Evolutionary conservation across 805 yeast species (phyloP).

Genomic region (Candida vartiovaarae): DNA sequence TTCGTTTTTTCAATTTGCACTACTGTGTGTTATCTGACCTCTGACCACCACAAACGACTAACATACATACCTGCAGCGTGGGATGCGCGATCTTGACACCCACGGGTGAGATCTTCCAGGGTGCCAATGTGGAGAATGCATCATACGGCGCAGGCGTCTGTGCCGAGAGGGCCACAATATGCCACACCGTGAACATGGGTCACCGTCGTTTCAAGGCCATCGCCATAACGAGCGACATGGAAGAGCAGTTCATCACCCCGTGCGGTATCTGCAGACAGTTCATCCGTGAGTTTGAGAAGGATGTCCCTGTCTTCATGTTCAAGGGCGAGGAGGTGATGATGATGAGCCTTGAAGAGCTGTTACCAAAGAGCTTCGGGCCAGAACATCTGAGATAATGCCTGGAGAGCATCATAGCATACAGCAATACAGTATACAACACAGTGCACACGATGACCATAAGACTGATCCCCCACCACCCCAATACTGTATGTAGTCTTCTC

Average conservation of each 20-base stretch:
- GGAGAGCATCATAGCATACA: not conserved
- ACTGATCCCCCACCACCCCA: too few species aligned
- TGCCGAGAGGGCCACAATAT: conserved; percentile 67
- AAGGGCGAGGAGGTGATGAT: conserved; percentile 41
- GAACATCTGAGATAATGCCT: conserved; percentile 27
- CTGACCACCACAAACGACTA: not conserved
- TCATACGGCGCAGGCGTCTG: conserved; percentile 76
- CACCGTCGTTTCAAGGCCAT: conserved; percentile 44
- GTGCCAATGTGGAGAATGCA: conserved; percentile 93
- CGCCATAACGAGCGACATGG: conserved; percentile 58
- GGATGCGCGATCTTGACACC: conserved; percentile 67
- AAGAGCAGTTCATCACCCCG: conserved; percentile 57
- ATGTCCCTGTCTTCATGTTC: conserved; percentile 64
- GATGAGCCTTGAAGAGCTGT: conserved; percentile 50
- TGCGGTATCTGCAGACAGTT: conserved; percentile 95
- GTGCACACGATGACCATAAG: too few species aligned
- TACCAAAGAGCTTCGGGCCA: conserved; percentile 88
- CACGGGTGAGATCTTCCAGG: conserved; percentile 44
- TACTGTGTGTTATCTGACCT: too few species aligned
- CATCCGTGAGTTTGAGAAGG: conserved; percentile 68
- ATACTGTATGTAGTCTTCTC: too few species aligned
- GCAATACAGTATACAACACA: not conserved
- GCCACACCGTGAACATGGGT: conserved; percentile 45
- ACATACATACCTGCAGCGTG: conserved; percentile 37
- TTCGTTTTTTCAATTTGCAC: conserved; percentile 4